Conservation (phyloP, 225 moss, liverwort and hornwort genomes). For the Pseudoscleropodium purum region DNA sequence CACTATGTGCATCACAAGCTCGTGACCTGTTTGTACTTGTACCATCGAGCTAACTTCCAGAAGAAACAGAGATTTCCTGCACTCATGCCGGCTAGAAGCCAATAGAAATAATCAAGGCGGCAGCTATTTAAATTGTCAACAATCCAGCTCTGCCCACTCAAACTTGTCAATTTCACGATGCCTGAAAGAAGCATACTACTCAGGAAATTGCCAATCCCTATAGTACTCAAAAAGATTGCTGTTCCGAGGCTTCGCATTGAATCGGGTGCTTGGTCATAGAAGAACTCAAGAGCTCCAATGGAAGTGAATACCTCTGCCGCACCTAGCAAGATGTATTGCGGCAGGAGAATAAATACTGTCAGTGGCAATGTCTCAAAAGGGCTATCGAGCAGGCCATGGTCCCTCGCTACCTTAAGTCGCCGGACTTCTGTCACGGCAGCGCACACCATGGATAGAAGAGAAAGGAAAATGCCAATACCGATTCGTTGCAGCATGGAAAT, state of each 20-base stretch:
- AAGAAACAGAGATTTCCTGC: slow-evolving; percentile 42
- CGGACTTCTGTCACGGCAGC: slow-evolving; percentile 44
- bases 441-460: slow-evolving; percentile 52
- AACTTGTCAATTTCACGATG: slow-evolving; percentile 38
- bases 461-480: slow-evolving; percentile 50
- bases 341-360: slow-evolving; percentile 41
- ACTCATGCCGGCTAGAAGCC: slow-evolving; percentile 48
- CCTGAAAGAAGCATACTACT: slow-evolving; percentile 44
- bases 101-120: slow-evolving; percentile 64
- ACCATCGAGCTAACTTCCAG: slow-evolving; percentile 19
- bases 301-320: slow-evolving; percentile 54
- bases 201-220: slow-evolving; percentile 61
- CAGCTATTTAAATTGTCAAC: slow-evolving; percentile 56
- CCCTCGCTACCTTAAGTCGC: slow-evolving; percentile 1
- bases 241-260: slow-evolving; percentile 58
- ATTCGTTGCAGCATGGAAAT: slow-evolving; percentile 66
- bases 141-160: slow-evolving; percentile 43
- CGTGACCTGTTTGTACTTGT: slow-evolving; percentile 21
- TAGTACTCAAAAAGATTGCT: slow-evolving; percentile 46
- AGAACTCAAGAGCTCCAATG: slow-evolving; percentile 63
- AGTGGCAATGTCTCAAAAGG: slow-evolving; percentile 30
- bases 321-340: slow-evolving; percentile 61
- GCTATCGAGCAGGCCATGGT: slow-evolving; percentile 24
- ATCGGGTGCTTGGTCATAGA: slow-evolving; percentile 75
- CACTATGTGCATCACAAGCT: background rate